These are phyloP conservation scores for Suhomyces anneliseae DNA, from an alignment of 1,139 yeast genomes.

Conservation along the genomic window DNA sequence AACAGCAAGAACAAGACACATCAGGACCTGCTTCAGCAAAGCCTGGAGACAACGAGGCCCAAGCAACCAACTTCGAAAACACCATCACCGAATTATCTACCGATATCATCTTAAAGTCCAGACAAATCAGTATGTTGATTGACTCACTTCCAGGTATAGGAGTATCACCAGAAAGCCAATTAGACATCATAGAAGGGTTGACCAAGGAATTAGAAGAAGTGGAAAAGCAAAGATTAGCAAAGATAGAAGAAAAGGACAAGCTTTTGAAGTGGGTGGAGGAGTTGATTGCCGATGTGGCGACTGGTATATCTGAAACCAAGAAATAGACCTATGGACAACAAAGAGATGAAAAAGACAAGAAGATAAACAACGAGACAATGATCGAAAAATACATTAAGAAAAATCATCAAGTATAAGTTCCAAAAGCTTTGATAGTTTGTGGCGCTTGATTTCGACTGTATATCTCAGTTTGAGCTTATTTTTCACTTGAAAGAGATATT, in stretches of 20 bases:
- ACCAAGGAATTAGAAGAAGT: conserved; percentile 62
- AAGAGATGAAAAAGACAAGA: neutral
- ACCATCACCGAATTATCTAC: conserved; percentile 74
- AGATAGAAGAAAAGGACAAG: conserved; percentile 65
- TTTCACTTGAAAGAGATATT: too few species aligned
- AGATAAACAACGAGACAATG: conserved; percentile 12
- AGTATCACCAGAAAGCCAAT: conserved; percentile 73
- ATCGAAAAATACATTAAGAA: too few species aligned
- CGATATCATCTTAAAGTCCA: conserved; percentile 79
- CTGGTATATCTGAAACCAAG: conserved; percentile 49
- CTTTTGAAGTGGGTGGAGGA: conserved; percentile 66
- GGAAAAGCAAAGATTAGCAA: conserved; percentile 58
- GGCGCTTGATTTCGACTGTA: too few species aligned
- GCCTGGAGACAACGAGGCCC: conserved; percentile 16
- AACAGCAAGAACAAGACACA: conserved; percentile 47
- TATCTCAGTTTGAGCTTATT: too few species aligned
- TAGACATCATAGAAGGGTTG: conserved; percentile 61
- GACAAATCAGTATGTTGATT: conserved; percentile 83
- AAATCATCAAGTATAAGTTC: too few species aligned
- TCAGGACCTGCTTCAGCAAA: conserved; percentile 11
- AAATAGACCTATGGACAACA: neutral
- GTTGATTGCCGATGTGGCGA: conserved; percentile 62
- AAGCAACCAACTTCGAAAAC: conserved; percentile 37
- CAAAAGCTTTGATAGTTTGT: too few species aligned
- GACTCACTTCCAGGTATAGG: conserved; percentile 94